These are phyloP conservation scores for Scedosporium aurantiacum DNA, from an alignment of 2,329 filamentous ascomycete species.

Conservation along the genomic window DNA sequence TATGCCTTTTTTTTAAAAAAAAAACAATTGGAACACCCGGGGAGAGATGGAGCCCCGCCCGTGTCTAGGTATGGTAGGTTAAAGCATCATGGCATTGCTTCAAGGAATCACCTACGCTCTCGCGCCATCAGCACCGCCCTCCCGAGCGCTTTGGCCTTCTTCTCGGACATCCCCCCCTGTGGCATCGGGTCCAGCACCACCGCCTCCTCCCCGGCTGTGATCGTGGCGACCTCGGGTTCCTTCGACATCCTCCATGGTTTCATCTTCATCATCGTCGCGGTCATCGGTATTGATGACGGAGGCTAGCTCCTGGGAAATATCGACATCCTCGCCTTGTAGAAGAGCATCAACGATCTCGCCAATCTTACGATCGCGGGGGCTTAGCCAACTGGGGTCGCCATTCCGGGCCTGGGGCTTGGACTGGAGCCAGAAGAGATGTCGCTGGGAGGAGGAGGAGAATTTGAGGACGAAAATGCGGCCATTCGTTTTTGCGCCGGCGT, in stretches of 20 bases:
- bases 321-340: constrained; percentile 79
- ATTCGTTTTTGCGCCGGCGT: constrained; percentile 56
- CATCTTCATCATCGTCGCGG: constrained; percentile 43
- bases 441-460: constrained; percentile 83
- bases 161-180: constrained; percentile 86
- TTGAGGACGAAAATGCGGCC: constrained; percentile 90
- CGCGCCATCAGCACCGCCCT: constrained; percentile 91
- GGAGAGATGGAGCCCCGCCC: neutral
- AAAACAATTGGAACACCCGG: neutral
- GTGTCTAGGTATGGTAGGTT: neutral
- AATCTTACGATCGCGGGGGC: constrained; percentile 73
- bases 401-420: constrained; percentile 66
- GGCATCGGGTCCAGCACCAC: constrained; percentile 74
- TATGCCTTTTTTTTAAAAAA: neutral
- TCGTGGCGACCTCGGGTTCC: constrained; percentile 48
- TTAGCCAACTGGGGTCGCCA: constrained; percentile 67
- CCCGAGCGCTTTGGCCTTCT: constrained; percentile 77
- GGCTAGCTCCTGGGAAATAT: constrained; percentile 63
- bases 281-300: constrained; percentile 43
- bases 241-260: constrained; percentile 50
- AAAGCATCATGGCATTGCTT: neutral
- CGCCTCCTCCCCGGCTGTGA: constrained; percentile 51
- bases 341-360: constrained; percentile 77
- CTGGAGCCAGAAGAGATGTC: constrained; percentile 94
- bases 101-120: constrained; percentile 80